phyloP scores from a whole-genome alignment of 2,329 filamentous ascomycete species.

The Fusarium albidum region DNA sequence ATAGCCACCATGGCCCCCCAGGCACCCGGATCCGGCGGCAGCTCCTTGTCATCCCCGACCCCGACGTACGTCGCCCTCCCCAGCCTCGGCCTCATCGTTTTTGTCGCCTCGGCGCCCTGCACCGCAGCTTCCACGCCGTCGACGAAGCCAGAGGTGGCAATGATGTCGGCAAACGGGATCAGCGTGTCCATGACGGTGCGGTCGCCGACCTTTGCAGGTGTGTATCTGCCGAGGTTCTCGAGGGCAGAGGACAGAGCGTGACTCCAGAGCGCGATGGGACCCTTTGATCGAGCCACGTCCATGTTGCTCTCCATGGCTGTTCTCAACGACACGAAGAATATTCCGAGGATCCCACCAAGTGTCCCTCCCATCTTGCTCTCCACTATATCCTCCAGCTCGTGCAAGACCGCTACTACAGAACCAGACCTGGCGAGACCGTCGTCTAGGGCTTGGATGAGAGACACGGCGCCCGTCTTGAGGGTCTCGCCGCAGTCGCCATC shows the following conservation, averaged over 20 bases:
- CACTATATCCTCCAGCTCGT: conserved; percentile 62
- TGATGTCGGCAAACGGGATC: conserved; percentile 60
- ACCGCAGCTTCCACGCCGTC: conserved; percentile 66
- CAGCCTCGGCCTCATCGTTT: conserved; percentile 69
- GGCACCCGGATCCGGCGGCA: conserved; percentile 74
- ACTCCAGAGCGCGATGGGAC: conserved; percentile 53
- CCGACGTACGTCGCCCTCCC: conserved; percentile 75
- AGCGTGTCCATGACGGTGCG: conserved; percentile 66
- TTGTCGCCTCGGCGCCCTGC: conserved; percentile 68
- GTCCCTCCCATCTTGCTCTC: conserved; percentile 64
- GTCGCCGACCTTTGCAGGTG: conserved; percentile 63
- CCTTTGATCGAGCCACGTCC: conserved; percentile 40
- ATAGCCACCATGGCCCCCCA: conserved; percentile 71
- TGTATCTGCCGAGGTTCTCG: conserved; percentile 58
- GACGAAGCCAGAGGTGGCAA: conserved; percentile 59
- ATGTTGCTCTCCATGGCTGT: conserved; percentile 51
- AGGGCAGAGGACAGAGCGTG: conserved; percentile 53
- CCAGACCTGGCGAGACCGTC: conserved; percentile 50
- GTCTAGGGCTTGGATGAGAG: conserved; percentile 57
- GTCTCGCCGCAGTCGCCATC: conserved; percentile 74
- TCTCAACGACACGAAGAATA: conserved; percentile 61
- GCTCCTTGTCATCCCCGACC: conserved; percentile 57
- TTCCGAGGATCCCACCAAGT: conserved; percentile 61
- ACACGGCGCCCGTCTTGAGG: conserved; percentile 60
- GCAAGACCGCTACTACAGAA: conserved; percentile 57